A percentile compares a stretch with the other conserved stretches of the same genome.
Conservation (phyloP, 257 asterid genomes). For the Verbena officinalis region DNA sequence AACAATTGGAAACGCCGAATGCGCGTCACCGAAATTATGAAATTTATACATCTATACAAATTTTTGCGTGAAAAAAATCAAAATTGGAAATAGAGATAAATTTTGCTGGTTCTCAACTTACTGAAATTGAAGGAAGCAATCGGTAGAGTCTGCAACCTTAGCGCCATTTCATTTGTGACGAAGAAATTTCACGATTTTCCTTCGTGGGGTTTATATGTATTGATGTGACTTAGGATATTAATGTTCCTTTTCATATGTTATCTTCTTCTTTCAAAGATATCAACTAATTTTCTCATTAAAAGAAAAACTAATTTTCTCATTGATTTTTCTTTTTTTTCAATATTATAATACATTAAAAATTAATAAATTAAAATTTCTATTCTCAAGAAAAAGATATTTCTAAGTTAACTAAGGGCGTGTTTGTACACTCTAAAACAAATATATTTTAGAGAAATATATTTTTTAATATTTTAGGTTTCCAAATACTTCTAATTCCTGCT, state of each 20-base stretch:
- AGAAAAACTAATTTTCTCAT: no score
- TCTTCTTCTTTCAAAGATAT: background rate
- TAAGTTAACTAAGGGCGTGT: background rate
- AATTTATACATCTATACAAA: background rate
- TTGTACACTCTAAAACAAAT: no score
- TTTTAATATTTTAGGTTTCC: no score
- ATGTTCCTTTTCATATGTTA: conserved; percentile 6
- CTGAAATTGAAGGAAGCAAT: conserved; percentile 38
- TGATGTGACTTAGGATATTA: background rate
- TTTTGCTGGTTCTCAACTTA: conserved; percentile 30
- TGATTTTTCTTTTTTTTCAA: background rate
- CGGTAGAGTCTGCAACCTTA: conserved; percentile 38
- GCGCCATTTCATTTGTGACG: conserved; percentile 35
- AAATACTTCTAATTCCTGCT: no score
- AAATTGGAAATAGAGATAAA: background rate
- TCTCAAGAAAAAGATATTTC: no score
- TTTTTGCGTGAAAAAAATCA: background rate
- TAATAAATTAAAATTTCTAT: no score
- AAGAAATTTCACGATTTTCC: background rate
- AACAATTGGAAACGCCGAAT: background rate
- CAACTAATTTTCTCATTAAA: no score
- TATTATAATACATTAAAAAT: background rate
- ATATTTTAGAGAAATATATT: no score
- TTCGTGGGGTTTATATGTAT: conserved; percentile 15
- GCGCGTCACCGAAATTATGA: background rate